Conservation (phyloP, 2,329 filamentous ascomycete genomes). For the Cladosporium cucumerinum region DNA sequence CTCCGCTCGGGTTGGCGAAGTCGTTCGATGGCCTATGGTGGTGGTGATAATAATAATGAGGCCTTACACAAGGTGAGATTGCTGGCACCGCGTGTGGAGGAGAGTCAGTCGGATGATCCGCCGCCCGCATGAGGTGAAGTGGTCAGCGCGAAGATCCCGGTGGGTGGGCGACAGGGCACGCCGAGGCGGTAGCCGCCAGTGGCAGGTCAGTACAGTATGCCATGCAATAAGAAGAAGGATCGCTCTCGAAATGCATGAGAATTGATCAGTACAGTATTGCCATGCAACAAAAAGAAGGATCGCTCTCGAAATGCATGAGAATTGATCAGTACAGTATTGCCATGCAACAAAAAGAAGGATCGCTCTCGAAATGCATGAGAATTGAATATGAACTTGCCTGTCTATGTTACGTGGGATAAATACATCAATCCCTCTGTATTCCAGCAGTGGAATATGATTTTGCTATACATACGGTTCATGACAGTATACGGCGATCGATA, state of each 20-base stretch:
- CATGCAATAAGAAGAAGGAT: not conserved
- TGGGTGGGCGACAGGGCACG: not conserved
- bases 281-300: not conserved
- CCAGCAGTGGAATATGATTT: not conserved
- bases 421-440: not conserved
- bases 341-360: not conserved
- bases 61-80: not conserved
- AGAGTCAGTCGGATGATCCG: not conserved
- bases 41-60: not conserved
- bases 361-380: not conserved
- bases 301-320: not conserved
- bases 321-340: too few species aligned
- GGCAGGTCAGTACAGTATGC: not conserved
- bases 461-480: not conserved
- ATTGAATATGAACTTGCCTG: not conserved
- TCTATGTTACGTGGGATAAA: not conserved
- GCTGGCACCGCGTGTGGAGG: not conserved
- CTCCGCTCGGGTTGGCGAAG: constrained; percentile 10
- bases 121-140: constrained; percentile 10
- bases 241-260: not conserved
- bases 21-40: constrained; percentile 2
- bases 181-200: not conserved
- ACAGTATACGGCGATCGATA: not conserved
- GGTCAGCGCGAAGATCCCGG: constrained; percentile 6
- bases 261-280: too few species aligned